phyloP scores from a whole-genome alignment of 371 early-diverging fungal genomes.

The Mucor racemosus region DNA sequence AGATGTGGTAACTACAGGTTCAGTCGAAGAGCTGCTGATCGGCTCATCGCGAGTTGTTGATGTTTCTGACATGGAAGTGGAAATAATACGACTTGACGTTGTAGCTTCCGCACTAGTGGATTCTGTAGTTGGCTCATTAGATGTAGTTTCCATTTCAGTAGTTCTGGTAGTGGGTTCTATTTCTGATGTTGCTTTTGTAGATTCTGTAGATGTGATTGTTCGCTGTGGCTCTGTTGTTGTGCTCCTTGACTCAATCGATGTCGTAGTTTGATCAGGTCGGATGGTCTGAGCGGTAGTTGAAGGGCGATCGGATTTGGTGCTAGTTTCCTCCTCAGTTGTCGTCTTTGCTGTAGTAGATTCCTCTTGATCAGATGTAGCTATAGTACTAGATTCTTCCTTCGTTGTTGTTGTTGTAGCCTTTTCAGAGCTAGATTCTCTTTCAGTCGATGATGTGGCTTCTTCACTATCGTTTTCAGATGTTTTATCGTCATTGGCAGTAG shows the following conservation, averaged over 20 bases:
- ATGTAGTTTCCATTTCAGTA: background rate
- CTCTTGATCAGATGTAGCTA: too few relatives aligned
- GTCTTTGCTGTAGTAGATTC: background rate
- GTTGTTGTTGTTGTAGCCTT: background rate
- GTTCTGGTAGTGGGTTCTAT: constrained; percentile 1
- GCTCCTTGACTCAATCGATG: background rate
- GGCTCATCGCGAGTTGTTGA: background rate
- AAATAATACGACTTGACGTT: background rate
- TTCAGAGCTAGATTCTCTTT: background rate
- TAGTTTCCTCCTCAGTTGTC: background rate
- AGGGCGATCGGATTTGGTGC: background rate
- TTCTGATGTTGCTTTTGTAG: background rate
- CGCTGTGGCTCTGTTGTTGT: background rate
- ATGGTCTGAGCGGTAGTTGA: constrained; percentile 7
- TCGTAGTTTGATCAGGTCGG: background rate
- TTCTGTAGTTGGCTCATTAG: background rate
- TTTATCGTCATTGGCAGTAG: background rate
- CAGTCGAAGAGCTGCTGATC: too few relatives aligned
- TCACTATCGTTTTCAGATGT: background rate
- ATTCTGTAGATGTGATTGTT: background rate
- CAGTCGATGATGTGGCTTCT: background rate
- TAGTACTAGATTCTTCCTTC: background rate
- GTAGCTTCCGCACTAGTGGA: background rate
- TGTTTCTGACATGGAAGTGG: background rate
- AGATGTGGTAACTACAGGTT: too few relatives aligned